Evolutionary conservation across 306 rosid genomes (phyloP), one percentile per base, ranked within the genome.

Genomic region (Rosa persica): DNA sequence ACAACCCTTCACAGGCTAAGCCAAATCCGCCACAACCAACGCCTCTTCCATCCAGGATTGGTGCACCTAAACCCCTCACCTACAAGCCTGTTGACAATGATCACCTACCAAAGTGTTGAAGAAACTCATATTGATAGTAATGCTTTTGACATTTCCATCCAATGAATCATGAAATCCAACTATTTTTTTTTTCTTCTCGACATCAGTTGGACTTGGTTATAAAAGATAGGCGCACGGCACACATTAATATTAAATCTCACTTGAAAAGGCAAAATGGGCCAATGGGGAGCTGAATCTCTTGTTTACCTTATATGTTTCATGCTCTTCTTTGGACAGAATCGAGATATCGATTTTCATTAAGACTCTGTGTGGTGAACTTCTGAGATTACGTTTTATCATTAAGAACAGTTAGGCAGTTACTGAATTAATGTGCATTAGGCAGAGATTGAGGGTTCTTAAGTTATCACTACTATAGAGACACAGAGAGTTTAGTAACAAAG

Each of bases 71-170:
- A 20, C 64, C 64, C 46, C 46, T 66, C 70, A 15, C 38, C 42
- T 25, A 25, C n/a, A 44, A 36, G 25, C 36, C 11, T 44, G 51
- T 23, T 23, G 47, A 66, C 25, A 19, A 8, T 25, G 55, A 12
- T 47, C 68, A 58, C 46, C n/a, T 23, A 57, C 77, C 78, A 10
- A 39, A 40, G 71, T 75, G 36, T 11, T 19, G 36, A 44, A 27
- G 22, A 15, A 57, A 6, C 27, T n/a, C 5, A 6, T 46, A 30
- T 54, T 60, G 58, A 74, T 40, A 6, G 30, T n/a, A 54, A 73
- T 27, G 66, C 12, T 52, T 36, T 39, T 22, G 77, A 15, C 67
- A 55, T 54, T 55, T 54, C 4, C 67, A 38, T 54, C 15, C 77
- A 39, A 22, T 12, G 39, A 40, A 39, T 12, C 8, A 39, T 55